Evolutionary conservation across 306 rosid genomes (phyloP).

Genomic region (Trifolium dubium): DNA sequence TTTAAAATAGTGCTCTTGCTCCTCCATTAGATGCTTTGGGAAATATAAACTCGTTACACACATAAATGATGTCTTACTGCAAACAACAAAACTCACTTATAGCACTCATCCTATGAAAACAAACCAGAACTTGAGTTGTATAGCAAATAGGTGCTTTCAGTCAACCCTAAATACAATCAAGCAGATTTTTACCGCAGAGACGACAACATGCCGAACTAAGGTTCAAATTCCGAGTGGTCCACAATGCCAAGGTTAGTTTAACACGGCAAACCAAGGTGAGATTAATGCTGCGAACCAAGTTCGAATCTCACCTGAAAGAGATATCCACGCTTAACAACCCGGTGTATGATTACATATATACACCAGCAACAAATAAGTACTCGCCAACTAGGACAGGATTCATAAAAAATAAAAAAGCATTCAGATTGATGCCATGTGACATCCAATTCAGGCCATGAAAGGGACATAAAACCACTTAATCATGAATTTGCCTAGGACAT

Average conservation of each 20-base stretch:
- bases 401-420: background rate
- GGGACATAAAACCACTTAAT: background rate
- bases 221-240: too few species aligned
- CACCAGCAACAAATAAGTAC: background rate
- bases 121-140: background rate
- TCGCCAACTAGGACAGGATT: background rate
- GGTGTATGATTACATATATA: too few species aligned
- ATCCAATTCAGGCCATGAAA: background rate
- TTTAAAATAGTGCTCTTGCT: background rate
- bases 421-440: background rate
- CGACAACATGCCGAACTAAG: too few species aligned
- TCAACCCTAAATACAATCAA: background rate
- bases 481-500: background rate
- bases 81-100: background rate
- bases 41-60: background rate
- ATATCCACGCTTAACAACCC: too few species aligned
- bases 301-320: too few species aligned
- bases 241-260: too few species aligned
- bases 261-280: too few species aligned
- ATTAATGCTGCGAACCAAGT: too few species aligned
- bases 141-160: background rate
- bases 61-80: background rate
- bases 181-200: background rate
- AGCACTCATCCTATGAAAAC: background rate
- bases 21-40: background rate